Base-by-base conservation (phyloP, 1,284 basidiomycete species). In the Mycocalia duriaeana region DNA sequence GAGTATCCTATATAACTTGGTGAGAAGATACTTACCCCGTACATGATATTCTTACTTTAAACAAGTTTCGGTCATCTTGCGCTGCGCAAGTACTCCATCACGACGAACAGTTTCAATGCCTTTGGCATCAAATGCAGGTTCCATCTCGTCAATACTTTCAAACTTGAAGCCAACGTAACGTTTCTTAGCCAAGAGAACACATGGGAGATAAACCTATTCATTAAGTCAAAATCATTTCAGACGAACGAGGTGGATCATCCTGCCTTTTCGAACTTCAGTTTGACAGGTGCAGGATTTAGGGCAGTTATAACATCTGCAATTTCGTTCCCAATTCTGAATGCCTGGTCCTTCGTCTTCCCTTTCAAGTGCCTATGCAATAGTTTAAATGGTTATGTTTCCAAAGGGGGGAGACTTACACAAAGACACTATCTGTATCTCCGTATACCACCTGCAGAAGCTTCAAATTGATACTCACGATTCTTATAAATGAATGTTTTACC, bases 391-490 rank as follows among this genome's bases (percentile, higher is more conserved):
- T 7, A 45, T 25, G 47, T 11, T 20, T n/a, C 3, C 46, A 14
- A 38, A 20, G 18, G 26, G 41, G 25, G 24, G 22, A 25, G 18
- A 52, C 71, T 42, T 50, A 65, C 68, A 98, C 77, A 64, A 99
- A 99, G 24, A 98, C 67, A 19, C 92, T 95, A 66, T 99, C 95
- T 0, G 96, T 99, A 59, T 99, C 95, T n/a, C 96, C 95, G 61
- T 99, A 99, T 4, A 98, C 92, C 4, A 97, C 73, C 72, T 75
- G 28, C 8, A 11, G 7, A 35, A n/a, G n/a, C n/a, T 25, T 31
- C 44, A 19, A 16, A 48, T 20, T 31, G 39, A 44, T 14, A 20
- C 8, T 9, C 5, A 42, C 14, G 26, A 28, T 8, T 24, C 22
- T 13, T 37, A 31, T 39, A 23, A n/a, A 11, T 13, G 5, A 37